Base-by-base conservation (phyloP, 192 early-diverging fungal species). In the Coemansia aciculifera region DNA sequence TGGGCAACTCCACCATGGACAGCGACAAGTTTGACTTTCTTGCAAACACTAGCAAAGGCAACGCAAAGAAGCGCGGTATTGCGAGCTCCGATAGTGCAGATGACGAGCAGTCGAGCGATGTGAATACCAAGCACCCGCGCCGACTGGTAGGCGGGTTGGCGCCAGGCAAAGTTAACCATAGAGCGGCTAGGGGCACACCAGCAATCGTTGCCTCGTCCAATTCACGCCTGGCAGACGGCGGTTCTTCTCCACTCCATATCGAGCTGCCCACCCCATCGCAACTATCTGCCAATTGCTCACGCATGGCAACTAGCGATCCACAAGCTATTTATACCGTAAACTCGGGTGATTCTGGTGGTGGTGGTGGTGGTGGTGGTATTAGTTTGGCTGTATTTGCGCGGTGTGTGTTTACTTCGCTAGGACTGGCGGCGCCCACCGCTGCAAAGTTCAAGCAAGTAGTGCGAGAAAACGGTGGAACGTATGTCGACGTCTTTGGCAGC, bases 401-500 rank as follows among this genome's bases (percentile, higher is more conserved):
- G 8, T 83, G 81, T 39, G 27, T 71, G 13, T 83, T 83, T 62
- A 68, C 67, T 3, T 75, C 81, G 23, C 49, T 78, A 17, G 81
- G 76, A 1, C 59, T 83, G 1, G 34, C 73, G 2, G 46, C 36
- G 3, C 27, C 34, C 1, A 64, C 59, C 0, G 62, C 54, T 23
- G 29, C 57, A 3, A 68, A 67, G n/a, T 48, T 83, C 17, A 38
- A 72, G 27, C 57, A 46, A n/a, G 60, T 51, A 5, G 72, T 70
- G n/a, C 19, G 23, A 7, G 68, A 74, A 5, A 72, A 70, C 10
- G 73, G 72, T 21, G 81, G 81, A 0, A 9, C n/a, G 7, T 83
- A 66, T 40, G 31, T 48, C 23, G 67, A 72, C 31, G 62, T 83
- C 5, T 15, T 32, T 23, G 31, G 24, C 27, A 57, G 56, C 54